A percentile compares a stretch with the other conserved stretches of the same genome.
phyloP scores from a whole-genome alignment of 495 filamentous ascomycete species.

The Staphylotrichum longicolle region DNA sequence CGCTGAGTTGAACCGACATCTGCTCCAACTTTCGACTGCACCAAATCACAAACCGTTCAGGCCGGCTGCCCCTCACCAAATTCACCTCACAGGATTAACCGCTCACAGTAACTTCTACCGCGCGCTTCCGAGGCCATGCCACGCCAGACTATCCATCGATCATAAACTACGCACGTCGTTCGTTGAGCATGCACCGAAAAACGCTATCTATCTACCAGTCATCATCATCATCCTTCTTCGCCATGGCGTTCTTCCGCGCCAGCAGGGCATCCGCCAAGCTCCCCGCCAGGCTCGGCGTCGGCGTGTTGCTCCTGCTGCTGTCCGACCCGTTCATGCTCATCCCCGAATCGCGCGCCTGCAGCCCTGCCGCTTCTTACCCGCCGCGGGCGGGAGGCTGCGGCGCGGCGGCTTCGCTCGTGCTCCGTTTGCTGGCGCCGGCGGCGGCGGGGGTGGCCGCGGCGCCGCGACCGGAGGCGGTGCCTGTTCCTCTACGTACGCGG shows the following conservation, averaged over 20 bases:
- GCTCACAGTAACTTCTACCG: too few relatives aligned
- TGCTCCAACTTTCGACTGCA: too few relatives aligned
- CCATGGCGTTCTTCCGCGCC: constrained; percentile 61
- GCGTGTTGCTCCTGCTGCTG: constrained; percentile 66
- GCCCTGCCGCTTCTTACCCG: constrained; percentile 59
- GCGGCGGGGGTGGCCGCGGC: constrained; percentile 48
- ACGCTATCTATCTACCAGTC: constrained; percentile 50
- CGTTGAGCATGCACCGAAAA: constrained; percentile 10
- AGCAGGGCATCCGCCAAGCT: constrained; percentile 80
- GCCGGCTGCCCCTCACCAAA: too few relatives aligned
- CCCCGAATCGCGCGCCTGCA: constrained; percentile 66
- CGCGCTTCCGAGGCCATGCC: not conserved
- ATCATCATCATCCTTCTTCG: constrained; percentile 73
- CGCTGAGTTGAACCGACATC: not conserved
- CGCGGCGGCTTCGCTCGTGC: constrained; percentile 68
- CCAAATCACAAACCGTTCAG: too few relatives aligned
- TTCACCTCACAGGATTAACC: too few relatives aligned
- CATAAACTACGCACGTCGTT: constrained; percentile 1
- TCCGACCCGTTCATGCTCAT: constrained; percentile 68
- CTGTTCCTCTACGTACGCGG: constrained; percentile 87
- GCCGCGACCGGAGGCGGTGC: constrained; percentile 53
- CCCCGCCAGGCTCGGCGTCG: constrained; percentile 70
- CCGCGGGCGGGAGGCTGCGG: constrained; percentile 84
- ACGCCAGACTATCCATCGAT: not conserved
- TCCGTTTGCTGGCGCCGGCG: constrained; percentile 50